Conservation (phyloP, 2,329 filamentous ascomycete species). For the Aspergillus felis region DNA sequence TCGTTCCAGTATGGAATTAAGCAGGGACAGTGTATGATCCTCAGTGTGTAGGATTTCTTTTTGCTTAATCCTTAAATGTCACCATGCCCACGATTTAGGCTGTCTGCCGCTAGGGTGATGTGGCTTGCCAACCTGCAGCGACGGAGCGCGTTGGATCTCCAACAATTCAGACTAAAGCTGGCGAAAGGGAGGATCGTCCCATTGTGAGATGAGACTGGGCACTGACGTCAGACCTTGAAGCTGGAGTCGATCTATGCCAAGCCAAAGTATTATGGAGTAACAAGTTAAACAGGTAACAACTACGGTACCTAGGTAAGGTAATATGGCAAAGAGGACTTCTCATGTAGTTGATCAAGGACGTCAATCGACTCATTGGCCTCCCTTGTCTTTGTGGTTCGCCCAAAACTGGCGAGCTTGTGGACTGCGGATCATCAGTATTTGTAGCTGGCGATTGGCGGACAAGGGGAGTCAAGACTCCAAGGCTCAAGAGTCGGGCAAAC, state of each 20-base stretch:
- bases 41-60: no score
- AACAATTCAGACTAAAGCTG: background rate
- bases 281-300: background rate
- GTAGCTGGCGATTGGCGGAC: background rate
- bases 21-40: no score
- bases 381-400: background rate
- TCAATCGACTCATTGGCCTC: background rate
- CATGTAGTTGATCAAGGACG: background rate
- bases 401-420: background rate
- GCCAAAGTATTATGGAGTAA: background rate
- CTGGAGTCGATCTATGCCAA: background rate
- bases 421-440: background rate
- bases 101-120: background rate
- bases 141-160: background rate
- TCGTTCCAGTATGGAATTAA: no score
- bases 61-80: background rate
- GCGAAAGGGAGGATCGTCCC: background rate
- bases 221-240: background rate
- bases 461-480: background rate
- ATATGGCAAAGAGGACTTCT: background rate
- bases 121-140: background rate
- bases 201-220: background rate
- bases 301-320: no score
- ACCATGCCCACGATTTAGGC: background rate
- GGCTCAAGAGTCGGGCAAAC: background rate